Evolutionary conservation across 805 yeast genomes (phyloP).

Genomic region (Starmerella apis): DNA sequence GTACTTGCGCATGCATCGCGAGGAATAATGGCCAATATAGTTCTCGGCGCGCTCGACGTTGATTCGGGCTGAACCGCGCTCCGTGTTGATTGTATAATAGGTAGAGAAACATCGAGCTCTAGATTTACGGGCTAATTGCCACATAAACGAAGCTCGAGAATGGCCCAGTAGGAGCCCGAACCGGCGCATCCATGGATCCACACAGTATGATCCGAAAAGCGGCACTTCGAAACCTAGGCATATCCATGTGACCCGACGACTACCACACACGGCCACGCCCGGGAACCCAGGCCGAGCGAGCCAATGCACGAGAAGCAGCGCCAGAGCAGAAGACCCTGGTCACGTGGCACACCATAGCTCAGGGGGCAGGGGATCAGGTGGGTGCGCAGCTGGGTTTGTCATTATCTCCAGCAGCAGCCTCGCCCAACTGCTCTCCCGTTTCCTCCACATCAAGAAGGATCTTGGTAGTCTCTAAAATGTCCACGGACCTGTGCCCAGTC

Average conservation of each 20-base stretch:
- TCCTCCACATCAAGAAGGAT: constrained; percentile 3
- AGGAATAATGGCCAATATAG: constrained; percentile 67
- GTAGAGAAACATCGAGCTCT: constrained; percentile 16
- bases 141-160: not conserved
- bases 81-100: constrained; percentile 16
- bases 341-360: no score
- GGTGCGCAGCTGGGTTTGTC: constrained; percentile 2
- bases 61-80: constrained; percentile 36
- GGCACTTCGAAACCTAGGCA: not conserved
- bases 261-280: not conserved
- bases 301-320: no score
- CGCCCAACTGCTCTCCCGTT: not conserved
- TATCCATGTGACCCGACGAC: not conserved
- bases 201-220: not conserved
- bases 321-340: no score
- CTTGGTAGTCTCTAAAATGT: constrained; percentile 10
- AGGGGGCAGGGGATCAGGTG: not conserved
- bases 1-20: constrained; percentile 61
- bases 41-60: constrained; percentile 56
- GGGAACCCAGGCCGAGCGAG: no score
- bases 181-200: constrained; percentile 8
- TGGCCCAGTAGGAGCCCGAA: constrained; percentile 1
- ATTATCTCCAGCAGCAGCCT: constrained; percentile 12
- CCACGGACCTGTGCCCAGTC: constrained; percentile 28
- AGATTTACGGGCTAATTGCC: not conserved